A percentile compares a stretch with the other conserved stretches of the same genome.
Evolutionary conservation across 2,329 filamentous ascomycete species (phyloP).

Genomic region (Clarireedia monteithiana): DNA sequence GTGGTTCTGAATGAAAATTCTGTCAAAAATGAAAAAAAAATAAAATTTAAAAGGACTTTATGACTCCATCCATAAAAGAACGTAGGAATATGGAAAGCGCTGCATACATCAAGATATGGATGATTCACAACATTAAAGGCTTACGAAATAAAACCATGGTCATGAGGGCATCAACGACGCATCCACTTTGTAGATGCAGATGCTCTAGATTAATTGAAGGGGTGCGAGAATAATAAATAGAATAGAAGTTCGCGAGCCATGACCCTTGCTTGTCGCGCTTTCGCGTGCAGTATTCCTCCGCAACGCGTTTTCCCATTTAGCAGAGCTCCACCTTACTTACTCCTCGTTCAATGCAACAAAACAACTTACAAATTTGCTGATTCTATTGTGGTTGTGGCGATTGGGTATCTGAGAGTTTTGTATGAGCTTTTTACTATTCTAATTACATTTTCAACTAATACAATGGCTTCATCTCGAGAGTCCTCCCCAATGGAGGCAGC

Average conservation of each 20-base stretch:
- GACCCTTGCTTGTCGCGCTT: constrained; percentile 2
- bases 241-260: neutral
- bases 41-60: neutral
- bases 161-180: neutral
- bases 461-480: constrained; percentile 43
- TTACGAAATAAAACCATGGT: neutral
- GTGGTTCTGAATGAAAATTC: neutral
- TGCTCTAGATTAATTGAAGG: too few relatives aligned
- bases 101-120: neutral
- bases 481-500: constrained; percentile 39
- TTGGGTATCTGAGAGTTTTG: neutral
- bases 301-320: neutral
- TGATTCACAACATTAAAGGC: neutral
- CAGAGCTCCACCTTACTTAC: too few relatives aligned
- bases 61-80: neutral
- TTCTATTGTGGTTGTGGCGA: neutral
- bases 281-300: neutral
- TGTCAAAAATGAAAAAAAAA: neutral
- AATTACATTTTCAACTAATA: constrained; percentile 1
- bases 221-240: neutral
- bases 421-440: neutral
- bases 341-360: too few relatives aligned
- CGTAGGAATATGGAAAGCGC: neutral
- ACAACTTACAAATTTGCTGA: neutral
- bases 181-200: neutral